Evolutionary conservation across 768 basidiomycete species (phyloP).

Genomic region (Termitomyces sp.): DNA sequence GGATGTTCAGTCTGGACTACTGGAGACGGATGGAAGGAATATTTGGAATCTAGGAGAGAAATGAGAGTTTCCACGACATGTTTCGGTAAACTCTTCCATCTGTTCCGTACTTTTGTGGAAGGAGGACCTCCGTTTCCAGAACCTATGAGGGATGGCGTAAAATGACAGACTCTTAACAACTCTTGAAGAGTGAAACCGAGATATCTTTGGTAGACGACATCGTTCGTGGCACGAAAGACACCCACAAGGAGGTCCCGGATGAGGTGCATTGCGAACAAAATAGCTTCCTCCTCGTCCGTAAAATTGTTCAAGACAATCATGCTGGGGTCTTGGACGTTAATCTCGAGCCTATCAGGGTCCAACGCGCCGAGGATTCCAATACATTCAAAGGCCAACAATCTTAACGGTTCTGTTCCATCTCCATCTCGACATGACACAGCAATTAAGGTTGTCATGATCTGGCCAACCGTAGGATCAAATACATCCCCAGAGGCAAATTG

Average conservation of each 20-base stretch:
- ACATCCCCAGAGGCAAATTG: slow-evolving; percentile 75
- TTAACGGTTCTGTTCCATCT: slow-evolving; percentile 63
- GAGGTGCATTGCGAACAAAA: slow-evolving; percentile 78
- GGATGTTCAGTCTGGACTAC: slow-evolving; percentile 49
- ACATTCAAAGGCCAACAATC: slow-evolving; percentile 78
- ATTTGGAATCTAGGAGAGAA: slow-evolving; percentile 72
- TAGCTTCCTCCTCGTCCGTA: slow-evolving; percentile 67
- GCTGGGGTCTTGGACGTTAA: slow-evolving; percentile 47
- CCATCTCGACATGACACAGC: slow-evolving; percentile 71
- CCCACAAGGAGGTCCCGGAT: slow-evolving; percentile 82
- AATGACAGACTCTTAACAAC: slow-evolving; percentile 80
- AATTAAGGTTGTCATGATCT: slow-evolving; percentile 62
- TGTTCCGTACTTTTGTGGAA: slow-evolving; percentile 58
- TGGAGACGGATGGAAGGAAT: slow-evolving; percentile 41
- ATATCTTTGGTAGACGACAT: slow-evolving; percentile 85
- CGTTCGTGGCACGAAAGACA: slow-evolving; percentile 90
- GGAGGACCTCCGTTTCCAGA: slow-evolving; percentile 43
- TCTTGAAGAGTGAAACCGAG: slow-evolving; percentile 93
- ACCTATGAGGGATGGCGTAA: slow-evolving; percentile 68
- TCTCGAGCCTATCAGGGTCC: slow-evolving; percentile 89
- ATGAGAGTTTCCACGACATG: slow-evolving; percentile 82
- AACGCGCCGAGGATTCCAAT: slow-evolving; percentile 89
- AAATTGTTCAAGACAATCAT: slow-evolving; percentile 82
- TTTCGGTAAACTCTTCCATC: slow-evolving; percentile 79
- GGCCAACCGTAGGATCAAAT: slow-evolving; percentile 74